Evolutionary conservation across 2,329 filamentous ascomycete species (phyloP).

Genomic region (Tolypocladium paradoxum): DNA sequence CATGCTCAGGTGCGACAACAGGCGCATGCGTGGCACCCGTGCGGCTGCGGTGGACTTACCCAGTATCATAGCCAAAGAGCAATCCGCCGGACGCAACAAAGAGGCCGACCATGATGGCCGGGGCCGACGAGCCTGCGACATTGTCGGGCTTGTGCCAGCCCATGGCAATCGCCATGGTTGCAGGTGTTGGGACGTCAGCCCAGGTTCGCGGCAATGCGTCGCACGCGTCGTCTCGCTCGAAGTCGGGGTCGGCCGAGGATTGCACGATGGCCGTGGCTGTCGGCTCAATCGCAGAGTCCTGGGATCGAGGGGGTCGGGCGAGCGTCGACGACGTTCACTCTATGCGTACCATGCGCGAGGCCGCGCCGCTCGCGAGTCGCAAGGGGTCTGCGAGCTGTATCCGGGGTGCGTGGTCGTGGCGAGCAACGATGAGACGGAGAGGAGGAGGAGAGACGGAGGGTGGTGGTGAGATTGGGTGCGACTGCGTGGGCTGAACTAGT

Average conservation of each 20-base stretch:
- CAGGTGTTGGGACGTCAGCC: slow-evolving; percentile 38
- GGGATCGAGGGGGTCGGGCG: background rate
- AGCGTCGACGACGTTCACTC: background rate
- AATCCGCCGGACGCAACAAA: slow-evolving; percentile 61
- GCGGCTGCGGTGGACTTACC: slow-evolving; percentile 33
- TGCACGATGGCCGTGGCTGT: background rate
- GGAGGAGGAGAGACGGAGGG: background rate
- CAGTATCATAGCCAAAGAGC: slow-evolving; percentile 61
- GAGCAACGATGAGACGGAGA: background rate
- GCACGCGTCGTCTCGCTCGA: background rate
- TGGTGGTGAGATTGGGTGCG: background rate
- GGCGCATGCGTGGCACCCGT: background rate
- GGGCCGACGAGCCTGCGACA: slow-evolving; percentile 62
- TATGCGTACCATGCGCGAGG: background rate
- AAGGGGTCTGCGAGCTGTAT: background rate
- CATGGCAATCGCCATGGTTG: slow-evolving; percentile 55
- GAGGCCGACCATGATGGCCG: slow-evolving; percentile 60
- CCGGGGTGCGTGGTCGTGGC: background rate
- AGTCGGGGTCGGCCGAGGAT: background rate
- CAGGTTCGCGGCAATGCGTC: slow-evolving; percentile 23
- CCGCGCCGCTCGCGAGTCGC: background rate
- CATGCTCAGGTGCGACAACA: background rate
- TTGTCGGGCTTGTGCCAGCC: slow-evolving; percentile 66
- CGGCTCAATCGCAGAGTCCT: background rate
- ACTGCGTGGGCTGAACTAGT: background rate